Conservation (phyloP, 148 eudicot species). For the Simmondsia chinensis region DNA sequence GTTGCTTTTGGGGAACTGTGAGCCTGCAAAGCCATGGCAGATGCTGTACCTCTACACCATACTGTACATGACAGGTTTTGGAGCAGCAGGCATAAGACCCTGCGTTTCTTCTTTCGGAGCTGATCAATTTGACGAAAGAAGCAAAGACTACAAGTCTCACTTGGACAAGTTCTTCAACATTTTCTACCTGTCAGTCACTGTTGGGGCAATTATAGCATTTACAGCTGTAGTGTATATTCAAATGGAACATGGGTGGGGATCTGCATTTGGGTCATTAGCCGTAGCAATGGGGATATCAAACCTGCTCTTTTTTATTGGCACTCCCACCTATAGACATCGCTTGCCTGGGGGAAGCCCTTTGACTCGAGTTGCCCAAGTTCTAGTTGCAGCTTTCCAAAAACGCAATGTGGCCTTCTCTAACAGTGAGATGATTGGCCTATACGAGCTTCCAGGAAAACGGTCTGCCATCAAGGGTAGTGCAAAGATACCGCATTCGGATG, state of each 20-base stretch:
- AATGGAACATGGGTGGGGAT: constrained; percentile 65
- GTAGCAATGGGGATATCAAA: constrained; percentile 76
- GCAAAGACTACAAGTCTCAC: constrained; percentile 48
- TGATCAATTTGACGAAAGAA: constrained; percentile 82
- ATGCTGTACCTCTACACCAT: constrained; percentile 56
- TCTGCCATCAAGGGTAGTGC: constrained; percentile 77
- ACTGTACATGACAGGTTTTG: constrained; percentile 71
- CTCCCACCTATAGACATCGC: constrained; percentile 73
- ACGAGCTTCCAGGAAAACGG: constrained; percentile 74
- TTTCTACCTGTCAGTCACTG: constrained; percentile 71
- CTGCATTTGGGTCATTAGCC: constrained; percentile 68
- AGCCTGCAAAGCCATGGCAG: constrained; percentile 80
- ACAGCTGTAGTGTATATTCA: constrained; percentile 78
- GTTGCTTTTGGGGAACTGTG: constrained; percentile 61
- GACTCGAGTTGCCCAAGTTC: constrained; percentile 77
- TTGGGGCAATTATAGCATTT: constrained; percentile 76
- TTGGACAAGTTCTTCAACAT: constrained; percentile 72
- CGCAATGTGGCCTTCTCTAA: constrained; percentile 51
- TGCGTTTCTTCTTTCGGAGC: constrained; percentile 91
- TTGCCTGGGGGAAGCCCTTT: constrained; percentile 91
- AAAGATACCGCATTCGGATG: constrained; percentile 64
- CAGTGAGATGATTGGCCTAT: constrained; percentile 56
- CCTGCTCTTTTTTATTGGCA: constrained; percentile 66
- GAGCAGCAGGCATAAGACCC: constrained; percentile 89
- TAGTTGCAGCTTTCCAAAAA: constrained; percentile 70